phyloP scores from a whole-genome alignment of 371 early-diverging fungal genomes.

The Rhizopus delemar region DNA sequence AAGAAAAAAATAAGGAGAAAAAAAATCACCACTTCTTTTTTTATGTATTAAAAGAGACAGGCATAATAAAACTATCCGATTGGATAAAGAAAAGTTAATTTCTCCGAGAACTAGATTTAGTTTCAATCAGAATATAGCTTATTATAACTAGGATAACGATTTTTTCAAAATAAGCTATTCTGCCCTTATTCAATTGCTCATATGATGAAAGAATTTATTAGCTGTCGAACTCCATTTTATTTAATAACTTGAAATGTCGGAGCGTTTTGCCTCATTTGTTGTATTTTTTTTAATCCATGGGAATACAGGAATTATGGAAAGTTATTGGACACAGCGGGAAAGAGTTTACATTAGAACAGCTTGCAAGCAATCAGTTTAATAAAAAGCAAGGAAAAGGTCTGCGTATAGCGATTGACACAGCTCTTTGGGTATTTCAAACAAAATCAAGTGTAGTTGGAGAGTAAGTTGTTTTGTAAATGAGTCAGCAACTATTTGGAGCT shows the following conservation, averaged over 20 bases:
- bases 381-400: slow-evolving; percentile 14
- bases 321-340: slow-evolving; percentile 6
- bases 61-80: slow-evolving; percentile 6
- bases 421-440: slow-evolving; percentile 38
- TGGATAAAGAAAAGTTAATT: slow-evolving; percentile 2
- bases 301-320: slow-evolving; percentile 21
- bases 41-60: neutral
- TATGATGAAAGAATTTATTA: too few species aligned
- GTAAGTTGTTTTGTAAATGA: slow-evolving; percentile 17
- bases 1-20: neutral
- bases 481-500: too few species aligned
- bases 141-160: too few species aligned
- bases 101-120: neutral
- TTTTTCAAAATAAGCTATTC: too few species aligned
- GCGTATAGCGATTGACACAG: slow-evolving; percentile 40
- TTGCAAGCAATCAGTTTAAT: neutral
- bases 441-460: slow-evolving; percentile 20
- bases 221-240: too few species aligned
- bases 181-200: neutral
- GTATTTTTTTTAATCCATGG: slow-evolving; percentile 11
- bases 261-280: too few species aligned
- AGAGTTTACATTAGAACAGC: slow-evolving; percentile 19
- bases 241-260: too few species aligned
- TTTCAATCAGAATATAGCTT: too few species aligned
- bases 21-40: neutral